Evolutionary conservation across 345 rosid species (phyloP).

Genomic region (Salix dunnii): DNA sequence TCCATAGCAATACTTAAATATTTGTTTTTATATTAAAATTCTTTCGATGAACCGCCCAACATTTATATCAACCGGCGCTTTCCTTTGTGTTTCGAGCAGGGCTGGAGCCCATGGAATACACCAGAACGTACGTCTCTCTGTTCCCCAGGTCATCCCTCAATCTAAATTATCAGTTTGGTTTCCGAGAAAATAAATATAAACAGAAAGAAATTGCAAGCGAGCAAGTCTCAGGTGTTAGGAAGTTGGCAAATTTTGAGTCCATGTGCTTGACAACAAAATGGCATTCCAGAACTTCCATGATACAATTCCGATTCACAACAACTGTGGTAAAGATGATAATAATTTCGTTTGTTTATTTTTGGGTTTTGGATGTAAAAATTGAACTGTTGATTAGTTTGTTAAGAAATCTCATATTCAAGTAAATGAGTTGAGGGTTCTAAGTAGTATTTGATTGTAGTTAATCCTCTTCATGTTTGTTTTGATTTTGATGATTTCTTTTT

Average conservation of each 20-base stretch:
- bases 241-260: constrained; percentile 37
- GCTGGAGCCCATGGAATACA: too few species aligned
- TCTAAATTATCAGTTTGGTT: constrained; percentile 7
- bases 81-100: too few species aligned
- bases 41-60: too few species aligned
- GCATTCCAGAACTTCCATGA: constrained; percentile 48
- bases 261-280: constrained; percentile 46
- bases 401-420: constrained; percentile 30
- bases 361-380: not conserved
- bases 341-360: not conserved
- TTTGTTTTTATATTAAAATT: too few species aligned
- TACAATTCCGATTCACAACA: constrained; percentile 25
- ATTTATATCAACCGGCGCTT: too few species aligned
- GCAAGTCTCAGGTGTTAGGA: constrained; percentile 44
- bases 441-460: not conserved
- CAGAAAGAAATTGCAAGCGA: constrained; percentile 29
- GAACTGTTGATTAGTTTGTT: constrained; percentile 28
- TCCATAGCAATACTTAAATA: too few species aligned
- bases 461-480: not conserved
- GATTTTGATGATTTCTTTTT: constrained; percentile 2
- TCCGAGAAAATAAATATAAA: not conserved
- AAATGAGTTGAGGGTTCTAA: constrained; percentile 33
- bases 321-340: constrained; percentile 32
- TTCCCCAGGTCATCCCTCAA: too few species aligned
- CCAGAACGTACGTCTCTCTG: too few species aligned